Evolutionary conservation across 192 early-diverging fungal species (phyloP).

Genomic region (Coemansia sp.): DNA sequence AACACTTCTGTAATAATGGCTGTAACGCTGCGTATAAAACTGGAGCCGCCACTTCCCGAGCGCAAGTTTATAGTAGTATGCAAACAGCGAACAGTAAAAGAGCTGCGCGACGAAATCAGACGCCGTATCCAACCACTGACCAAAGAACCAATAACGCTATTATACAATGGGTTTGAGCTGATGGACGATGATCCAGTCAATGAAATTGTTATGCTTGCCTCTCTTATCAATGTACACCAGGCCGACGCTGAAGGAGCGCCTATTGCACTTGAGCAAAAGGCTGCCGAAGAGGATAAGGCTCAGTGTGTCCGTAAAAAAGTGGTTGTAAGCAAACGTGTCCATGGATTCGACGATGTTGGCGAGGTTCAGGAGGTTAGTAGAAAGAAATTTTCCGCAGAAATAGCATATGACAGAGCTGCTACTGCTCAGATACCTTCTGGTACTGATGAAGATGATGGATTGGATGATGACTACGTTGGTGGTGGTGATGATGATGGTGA

Average conservation of each 20-base stretch:
- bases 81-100: slow-evolving; percentile 31
- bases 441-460: not conserved
- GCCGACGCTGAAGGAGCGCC: not conserved
- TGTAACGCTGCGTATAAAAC: slow-evolving; percentile 15
- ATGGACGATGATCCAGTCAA: slow-evolving; percentile 40
- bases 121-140: slow-evolving; percentile 29
- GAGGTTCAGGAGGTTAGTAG: not conserved
- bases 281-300: not conserved
- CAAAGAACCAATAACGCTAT: slow-evolving; percentile 18
- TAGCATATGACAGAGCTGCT: not conserved
- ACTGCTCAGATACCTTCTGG: not conserved
- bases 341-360: not conserved
- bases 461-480: too few relatives aligned
- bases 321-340: not conserved
- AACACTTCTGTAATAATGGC: not conserved
- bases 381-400: not conserved
- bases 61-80: slow-evolving; percentile 39
- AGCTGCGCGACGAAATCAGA: slow-evolving; percentile 37
- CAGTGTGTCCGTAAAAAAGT: not conserved
- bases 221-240: not conserved
- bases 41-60: slow-evolving; percentile 30
- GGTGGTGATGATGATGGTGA: not conserved
- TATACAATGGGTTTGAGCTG: slow-evolving; percentile 29
- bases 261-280: not conserved
- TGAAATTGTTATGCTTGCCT: not conserved